These are phyloP conservation scores for Amanita pseudoporphyria DNA, from an alignment of 768 basidiomycete genomes.

Conservation along the genomic window DNA sequence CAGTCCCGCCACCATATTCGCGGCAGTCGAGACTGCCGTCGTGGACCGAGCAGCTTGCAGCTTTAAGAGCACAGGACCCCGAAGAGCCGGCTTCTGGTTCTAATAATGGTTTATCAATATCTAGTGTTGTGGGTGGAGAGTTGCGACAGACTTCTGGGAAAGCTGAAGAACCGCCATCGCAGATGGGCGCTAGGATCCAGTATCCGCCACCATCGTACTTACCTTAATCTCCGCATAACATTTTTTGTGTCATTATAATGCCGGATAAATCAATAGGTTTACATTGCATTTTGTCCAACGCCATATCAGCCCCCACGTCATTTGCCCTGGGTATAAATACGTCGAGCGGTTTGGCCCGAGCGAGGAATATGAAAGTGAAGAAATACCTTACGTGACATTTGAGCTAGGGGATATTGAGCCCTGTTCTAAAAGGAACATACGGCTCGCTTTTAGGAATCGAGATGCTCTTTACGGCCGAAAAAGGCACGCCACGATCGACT, in stretches of 20 bases:
- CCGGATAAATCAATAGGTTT: no score
- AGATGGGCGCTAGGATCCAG: not conserved
- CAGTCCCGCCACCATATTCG: constrained; percentile 1
- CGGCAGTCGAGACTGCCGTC: not conserved
- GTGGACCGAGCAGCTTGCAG: not conserved
- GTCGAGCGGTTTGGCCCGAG: constrained; percentile 63
- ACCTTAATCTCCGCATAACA: not conserved
- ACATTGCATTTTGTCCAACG: no score
- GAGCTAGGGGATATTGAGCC: constrained; percentile 61
- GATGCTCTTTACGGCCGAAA: constrained; percentile 62
- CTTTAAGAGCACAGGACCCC: not conserved
- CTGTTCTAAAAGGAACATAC: constrained; percentile 62
- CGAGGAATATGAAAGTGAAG: constrained; percentile 52
- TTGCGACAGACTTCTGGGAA: not conserved
- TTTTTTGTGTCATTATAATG: no score
- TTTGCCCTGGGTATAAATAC: constrained; percentile 55
- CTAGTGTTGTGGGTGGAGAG: not conserved
- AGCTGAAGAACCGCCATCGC: not conserved
- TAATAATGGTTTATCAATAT: no score
- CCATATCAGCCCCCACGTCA: constrained; percentile 13
- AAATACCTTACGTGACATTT: constrained; percentile 62
- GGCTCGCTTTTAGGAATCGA: constrained; percentile 67
- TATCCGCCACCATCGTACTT: constrained; percentile 4
- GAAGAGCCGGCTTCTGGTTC: not conserved
- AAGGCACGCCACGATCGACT: constrained; percentile 28